Base-by-base conservation (phyloP, 306 rosid genomes). In the Dryas alaskensis region DNA sequence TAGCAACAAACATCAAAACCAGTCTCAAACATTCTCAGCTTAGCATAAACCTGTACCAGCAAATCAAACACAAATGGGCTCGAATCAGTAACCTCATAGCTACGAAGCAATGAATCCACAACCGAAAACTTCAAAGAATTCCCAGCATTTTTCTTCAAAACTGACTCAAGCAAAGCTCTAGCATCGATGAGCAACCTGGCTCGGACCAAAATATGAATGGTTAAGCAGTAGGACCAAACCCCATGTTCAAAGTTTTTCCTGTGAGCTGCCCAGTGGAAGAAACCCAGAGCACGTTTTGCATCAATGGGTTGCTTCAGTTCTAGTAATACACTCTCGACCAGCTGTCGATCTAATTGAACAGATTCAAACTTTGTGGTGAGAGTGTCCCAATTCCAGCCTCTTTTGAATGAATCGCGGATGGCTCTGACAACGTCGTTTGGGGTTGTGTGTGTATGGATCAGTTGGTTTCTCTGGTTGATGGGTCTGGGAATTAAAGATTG, bases 201-300 rank as follows among this genome's bases (percentile, higher is more conserved):
- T 49, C 76, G 63, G 55, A 86, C 86, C 39, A 87, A 60, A 79
- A 86, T 81, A 66, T 93, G 84, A 61, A 91, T 84, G 74, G 81
- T 69, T 14, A 89, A 50, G 58, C 79, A 74, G 75, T 89, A 93
- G 10, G 92, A 80, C 53, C 73, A 84, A 66, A 83, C 13, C 39
- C 86, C 84, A 71, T 86, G 97, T 39, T 83, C 76, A 60, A 86
- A 73, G 45, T 48, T 60, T n/a, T 74, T 86, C 72, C 59, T 78
- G 71, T 68, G 80, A 3, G 88, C 60, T 11, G 86, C 85, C 97
- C 97, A 90, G 27, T 93, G 97, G 83, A 93, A 91, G 84, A 93
- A 91, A 57, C 86, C 76, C 42, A 91, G 77, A 31, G 98, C 98
- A 1, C 83, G 63, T 79, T 78, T 85, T 25, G 96, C 97, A 65